A percentile compares a stretch with the other conserved stretches of the same genome.
Conservation (phyloP, 352 stramenopile genomes). For the Phytophthora nicotianae region DNA sequence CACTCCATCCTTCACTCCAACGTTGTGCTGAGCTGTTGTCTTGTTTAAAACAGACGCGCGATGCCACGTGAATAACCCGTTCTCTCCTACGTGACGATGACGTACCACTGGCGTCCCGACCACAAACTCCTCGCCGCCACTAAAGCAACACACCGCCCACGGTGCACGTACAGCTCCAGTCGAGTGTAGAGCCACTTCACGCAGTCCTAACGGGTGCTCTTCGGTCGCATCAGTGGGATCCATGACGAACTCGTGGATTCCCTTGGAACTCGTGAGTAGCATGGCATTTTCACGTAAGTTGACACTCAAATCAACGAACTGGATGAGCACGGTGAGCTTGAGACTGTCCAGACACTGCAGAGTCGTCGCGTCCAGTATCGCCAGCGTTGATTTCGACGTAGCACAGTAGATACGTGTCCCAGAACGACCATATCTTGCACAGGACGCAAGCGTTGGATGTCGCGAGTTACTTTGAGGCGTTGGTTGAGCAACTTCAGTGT, state of each 20-base stretch:
- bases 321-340: constrained; percentile 58
- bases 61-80: constrained; percentile 83
- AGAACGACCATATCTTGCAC: constrained; percentile 54
- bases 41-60: constrained; percentile 36
- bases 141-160: constrained; percentile 79
- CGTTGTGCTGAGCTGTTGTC: constrained; percentile 68
- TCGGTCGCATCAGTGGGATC: background rate
- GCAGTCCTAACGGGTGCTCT: constrained; percentile 29
- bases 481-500: constrained; percentile 49
- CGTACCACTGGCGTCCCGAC: constrained; percentile 79
- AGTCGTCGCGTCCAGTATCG: constrained; percentile 60
- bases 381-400: constrained; percentile 69
- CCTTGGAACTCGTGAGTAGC: constrained; percentile 73
- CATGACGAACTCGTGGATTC: constrained; percentile 69
- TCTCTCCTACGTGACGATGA: constrained; percentile 81
- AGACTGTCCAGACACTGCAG: constrained; percentile 52
- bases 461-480: constrained; percentile 58
- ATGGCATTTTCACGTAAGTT: constrained; percentile 58
- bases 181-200: constrained; percentile 57
- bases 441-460: constrained; percentile 58
- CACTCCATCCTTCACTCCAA: constrained; percentile 77
- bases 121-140: constrained; percentile 65
- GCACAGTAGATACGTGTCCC: constrained; percentile 70
- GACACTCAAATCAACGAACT: constrained; percentile 72
- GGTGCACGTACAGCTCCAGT: constrained; percentile 75